phyloP scores from a whole-genome alignment of 345 rosid genomes.

The Bretschneidera sinensis region DNA sequence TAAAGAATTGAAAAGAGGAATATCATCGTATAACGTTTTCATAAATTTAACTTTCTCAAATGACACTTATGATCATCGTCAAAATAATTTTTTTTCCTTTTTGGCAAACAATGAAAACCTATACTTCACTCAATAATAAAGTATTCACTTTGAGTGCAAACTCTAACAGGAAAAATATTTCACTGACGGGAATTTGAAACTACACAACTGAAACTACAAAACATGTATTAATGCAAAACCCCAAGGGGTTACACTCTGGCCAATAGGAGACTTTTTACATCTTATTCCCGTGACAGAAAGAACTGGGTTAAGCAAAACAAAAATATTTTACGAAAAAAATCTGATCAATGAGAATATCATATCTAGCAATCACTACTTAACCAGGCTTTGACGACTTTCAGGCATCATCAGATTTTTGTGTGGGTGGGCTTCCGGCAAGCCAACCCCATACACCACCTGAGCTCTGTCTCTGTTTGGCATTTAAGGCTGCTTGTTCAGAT shows the following conservation, averaged over 20 bases:
- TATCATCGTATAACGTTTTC: no score
- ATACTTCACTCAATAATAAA: no score
- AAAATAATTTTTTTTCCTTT: background rate
- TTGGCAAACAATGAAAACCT: no score
- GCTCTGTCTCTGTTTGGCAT: conserved; percentile 64
- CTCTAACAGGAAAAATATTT: no score
- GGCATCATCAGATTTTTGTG: conserved; percentile 23
- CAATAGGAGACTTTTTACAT: conserved; percentile 10
- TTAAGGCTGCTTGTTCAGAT: conserved; percentile 81
- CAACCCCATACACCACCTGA: conserved; percentile 98
- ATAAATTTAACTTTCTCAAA: background rate
- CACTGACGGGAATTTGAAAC: no score
- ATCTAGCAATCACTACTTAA: conserved; percentile 12
- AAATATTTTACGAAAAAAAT: conserved; percentile 13
- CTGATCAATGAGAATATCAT: conserved; percentile 10
- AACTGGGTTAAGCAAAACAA: conserved; percentile 10
- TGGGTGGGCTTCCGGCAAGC: conserved; percentile 77
- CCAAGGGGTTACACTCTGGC: conserved; percentile 8
- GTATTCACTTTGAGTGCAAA: background rate
- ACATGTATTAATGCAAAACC: conserved; percentile 22
- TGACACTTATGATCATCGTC: background rate
- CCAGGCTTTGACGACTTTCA: conserved; percentile 17
- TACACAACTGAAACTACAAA: conserved; percentile 1
- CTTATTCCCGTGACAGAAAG: conserved; percentile 22
- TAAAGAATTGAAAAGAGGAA: no score